A percentile compares a stretch with the other conserved stretches of the same genome.
Evolutionary conservation across 352 stramenopile species (phyloP).

Genomic region (Globisporangium echinulatum): DNA sequence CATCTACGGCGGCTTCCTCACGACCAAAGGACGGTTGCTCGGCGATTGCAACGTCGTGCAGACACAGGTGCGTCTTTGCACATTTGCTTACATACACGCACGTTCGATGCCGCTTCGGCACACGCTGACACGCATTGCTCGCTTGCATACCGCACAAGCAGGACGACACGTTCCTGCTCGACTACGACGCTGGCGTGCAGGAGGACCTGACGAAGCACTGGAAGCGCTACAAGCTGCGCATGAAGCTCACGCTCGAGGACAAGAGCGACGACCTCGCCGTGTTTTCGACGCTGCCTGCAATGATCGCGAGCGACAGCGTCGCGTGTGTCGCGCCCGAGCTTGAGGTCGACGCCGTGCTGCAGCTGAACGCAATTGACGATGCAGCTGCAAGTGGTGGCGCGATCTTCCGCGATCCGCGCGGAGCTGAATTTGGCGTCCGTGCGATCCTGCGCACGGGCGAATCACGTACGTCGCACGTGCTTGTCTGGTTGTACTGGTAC

Average conservation of each 20-base stretch:
- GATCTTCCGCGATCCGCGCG: conserved; percentile 57
- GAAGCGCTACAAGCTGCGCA: conserved; percentile 85
- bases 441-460: conserved; percentile 39
- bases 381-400: conserved; percentile 20
- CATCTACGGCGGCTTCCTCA: conserved; percentile 77
- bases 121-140: neutral
- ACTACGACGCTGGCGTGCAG: conserved; percentile 56
- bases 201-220: conserved; percentile 73
- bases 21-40: conserved; percentile 68
- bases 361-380: conserved; percentile 28
- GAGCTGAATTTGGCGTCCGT: conserved; percentile 54
- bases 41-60: conserved; percentile 75
- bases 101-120: neutral
- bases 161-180: conserved; percentile 63
- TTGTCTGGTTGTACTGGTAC: conserved; percentile 3
- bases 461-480: conserved; percentile 15
- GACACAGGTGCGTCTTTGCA: conserved; percentile 23
- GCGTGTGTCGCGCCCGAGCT: conserved; percentile 12
- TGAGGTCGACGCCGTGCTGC: conserved; percentile 20
- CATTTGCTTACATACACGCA: neutral
- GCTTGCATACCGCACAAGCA: neutral
- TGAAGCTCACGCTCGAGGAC: conserved; percentile 75
- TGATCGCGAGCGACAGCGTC: conserved; percentile 20
- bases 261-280: conserved; percentile 42
- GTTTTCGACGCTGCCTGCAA: conserved; percentile 44